phyloP scores from a whole-genome alignment of 805 yeast genomes.

The Candida odintsovae region DNA sequence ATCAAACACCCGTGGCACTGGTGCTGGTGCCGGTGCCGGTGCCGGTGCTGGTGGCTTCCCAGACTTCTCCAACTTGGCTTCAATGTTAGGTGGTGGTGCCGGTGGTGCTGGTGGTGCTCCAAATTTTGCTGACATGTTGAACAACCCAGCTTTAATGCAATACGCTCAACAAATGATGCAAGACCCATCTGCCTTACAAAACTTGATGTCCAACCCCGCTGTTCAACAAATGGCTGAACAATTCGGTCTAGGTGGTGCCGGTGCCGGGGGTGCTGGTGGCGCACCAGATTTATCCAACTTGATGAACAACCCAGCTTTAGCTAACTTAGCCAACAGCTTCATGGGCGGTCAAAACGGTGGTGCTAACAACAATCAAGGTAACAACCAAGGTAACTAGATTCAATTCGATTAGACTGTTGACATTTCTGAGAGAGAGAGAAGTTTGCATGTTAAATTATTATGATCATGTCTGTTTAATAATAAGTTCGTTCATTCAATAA shows the following conservation, averaged over 20 bases:
- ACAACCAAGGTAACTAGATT: background rate
- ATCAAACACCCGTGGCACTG: constrained; percentile 16
- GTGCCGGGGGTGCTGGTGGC: constrained; percentile 21
- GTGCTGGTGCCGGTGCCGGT: no score
- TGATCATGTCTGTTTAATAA: background rate
- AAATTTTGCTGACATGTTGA: constrained; percentile 62
- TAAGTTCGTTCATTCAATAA: background rate
- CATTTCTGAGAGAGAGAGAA: background rate
- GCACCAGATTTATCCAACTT: constrained; percentile 59
- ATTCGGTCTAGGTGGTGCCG: constrained; percentile 65
- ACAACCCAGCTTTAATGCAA: constrained; percentile 87
- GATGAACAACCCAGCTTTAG: constrained; percentile 77
- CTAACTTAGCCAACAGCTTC: constrained; percentile 64
- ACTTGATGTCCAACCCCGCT: constrained; percentile 75
- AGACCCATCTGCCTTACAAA: constrained; percentile 70
- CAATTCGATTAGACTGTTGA: background rate
- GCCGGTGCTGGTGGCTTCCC: constrained; percentile 53
- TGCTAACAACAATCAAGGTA: background rate
- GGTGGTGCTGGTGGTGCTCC: constrained; percentile 76
- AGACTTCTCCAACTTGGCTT: constrained; percentile 45
- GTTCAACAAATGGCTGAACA: constrained; percentile 78
- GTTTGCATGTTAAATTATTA: background rate
- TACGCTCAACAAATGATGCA: constrained; percentile 87
- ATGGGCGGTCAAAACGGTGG: constrained; percentile 32
- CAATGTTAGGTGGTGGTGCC: constrained; percentile 54